Conservation (phyloP, 805 yeast genomes). For the Pichia kluyveri region DNA sequence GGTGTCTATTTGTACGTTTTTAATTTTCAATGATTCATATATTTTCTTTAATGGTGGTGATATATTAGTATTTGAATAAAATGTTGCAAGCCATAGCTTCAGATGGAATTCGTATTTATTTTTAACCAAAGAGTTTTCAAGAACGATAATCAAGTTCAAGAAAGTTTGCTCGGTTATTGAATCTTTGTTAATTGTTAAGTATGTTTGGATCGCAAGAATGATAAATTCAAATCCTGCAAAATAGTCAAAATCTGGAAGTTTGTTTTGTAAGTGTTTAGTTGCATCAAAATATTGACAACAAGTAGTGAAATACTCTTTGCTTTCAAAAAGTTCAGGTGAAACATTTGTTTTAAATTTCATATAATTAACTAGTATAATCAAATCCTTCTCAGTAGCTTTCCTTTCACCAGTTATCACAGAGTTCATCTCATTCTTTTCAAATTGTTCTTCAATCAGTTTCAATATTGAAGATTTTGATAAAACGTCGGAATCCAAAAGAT, state of each 20-base stretch:
- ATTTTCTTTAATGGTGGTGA: conserved; percentile 39
- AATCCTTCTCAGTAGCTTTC: conserved; percentile 15
- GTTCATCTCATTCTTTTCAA: conserved; percentile 5
- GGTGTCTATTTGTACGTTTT: conserved; percentile 70
- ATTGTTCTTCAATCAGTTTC: conserved; percentile 8
- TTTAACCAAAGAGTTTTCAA: conserved; percentile 44
- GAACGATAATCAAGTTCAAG: conserved; percentile 37
- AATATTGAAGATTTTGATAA: background rate
- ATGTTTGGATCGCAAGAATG: conserved; percentile 40
- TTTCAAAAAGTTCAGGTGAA: conserved; percentile 17
- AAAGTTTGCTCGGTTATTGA: conserved; percentile 17
- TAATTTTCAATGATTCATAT: conserved; percentile 50
- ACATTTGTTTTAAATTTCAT: conserved; percentile 36
- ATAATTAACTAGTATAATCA: conserved; percentile 23
- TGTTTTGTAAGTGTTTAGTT: conserved; percentile 28
- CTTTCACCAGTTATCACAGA: conserved; percentile 5
- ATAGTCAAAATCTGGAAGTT: conserved; percentile 55
- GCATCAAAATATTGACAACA: conserved; percentile 32
- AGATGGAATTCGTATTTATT: conserved; percentile 72
- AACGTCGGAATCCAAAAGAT: background rate
- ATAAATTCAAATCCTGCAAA: conserved; percentile 61
- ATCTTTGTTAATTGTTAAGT: conserved; percentile 9
- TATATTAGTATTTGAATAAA: conserved; percentile 53
- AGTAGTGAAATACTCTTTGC: conserved; percentile 19
- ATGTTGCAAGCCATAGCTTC: conserved; percentile 58